phyloP scores from a whole-genome alignment of 495 filamentous ascomycete species.

The Aspergillus panamensis region DNA sequence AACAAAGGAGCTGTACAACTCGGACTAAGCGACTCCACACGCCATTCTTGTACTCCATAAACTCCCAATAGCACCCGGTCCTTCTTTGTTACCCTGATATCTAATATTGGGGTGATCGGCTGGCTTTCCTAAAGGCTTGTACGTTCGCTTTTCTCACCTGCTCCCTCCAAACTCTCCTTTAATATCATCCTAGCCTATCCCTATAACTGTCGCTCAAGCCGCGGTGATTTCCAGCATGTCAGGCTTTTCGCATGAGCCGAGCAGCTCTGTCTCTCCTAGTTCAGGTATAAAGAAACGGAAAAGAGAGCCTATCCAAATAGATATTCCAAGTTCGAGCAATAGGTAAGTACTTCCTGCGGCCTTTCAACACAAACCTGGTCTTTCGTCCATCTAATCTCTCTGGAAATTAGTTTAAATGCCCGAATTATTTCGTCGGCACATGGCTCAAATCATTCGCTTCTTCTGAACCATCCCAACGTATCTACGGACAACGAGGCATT shows the following conservation, averaged over 20 bases:
- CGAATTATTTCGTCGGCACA: constrained; percentile 15
- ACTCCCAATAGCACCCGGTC: too few species aligned
- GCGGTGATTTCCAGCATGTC: constrained; percentile 24
- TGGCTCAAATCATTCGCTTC: constrained; percentile 15
- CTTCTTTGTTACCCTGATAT: too few species aligned
- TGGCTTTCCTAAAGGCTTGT: too few species aligned
- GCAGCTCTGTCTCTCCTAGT: constrained; percentile 16
- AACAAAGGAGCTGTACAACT: too few species aligned
- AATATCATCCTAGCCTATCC: too few species aligned
- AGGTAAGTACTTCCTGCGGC: constrained; percentile 13
- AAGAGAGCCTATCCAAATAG: constrained; percentile 28
- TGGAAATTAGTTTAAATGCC: constrained; percentile 2
- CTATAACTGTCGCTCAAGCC: neutral
- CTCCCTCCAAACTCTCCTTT: too few species aligned
- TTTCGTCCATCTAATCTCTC: neutral
- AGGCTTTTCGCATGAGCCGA: constrained; percentile 24
- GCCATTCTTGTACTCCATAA: too few species aligned
- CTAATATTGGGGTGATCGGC: too few species aligned
- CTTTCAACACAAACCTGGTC: neutral
- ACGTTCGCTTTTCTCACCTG: too few species aligned
- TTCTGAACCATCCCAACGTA: constrained; percentile 22
- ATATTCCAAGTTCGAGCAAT: constrained; percentile 27
- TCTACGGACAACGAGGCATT: constrained; percentile 21
- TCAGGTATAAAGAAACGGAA: constrained; percentile 35
- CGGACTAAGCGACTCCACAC: too few species aligned